These are phyloP conservation scores for Umbelopsis isabellina DNA, from an alignment of 192 early-diverging fungal genomes.

Conservation along the genomic window DNA sequence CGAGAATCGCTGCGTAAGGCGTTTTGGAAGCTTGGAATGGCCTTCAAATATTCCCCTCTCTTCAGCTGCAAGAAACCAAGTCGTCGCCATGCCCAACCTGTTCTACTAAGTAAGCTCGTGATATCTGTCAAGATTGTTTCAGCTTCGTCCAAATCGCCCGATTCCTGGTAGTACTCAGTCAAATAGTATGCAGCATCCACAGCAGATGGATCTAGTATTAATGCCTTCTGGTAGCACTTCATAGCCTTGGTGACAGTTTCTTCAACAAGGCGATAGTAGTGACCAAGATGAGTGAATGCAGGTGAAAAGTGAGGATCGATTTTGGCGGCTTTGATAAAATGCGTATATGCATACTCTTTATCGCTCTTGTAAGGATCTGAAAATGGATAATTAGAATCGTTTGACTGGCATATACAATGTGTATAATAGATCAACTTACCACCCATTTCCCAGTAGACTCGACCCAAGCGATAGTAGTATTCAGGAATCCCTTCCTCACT, in stretches of 20 bases:
- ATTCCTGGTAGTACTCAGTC: slow-evolving; percentile 61
- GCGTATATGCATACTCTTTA: slow-evolving; percentile 63
- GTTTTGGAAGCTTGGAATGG: slow-evolving; percentile 77
- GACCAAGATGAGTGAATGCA: slow-evolving; percentile 81
- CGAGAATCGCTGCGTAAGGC: slow-evolving; percentile 74
- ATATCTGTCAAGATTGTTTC: slow-evolving; percentile 51
- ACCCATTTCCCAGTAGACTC: slow-evolving; percentile 77
- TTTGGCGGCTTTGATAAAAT: slow-evolving; percentile 75
- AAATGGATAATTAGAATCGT: background rate
- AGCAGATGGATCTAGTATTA: slow-evolving; percentile 69
- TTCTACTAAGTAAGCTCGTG: slow-evolving; percentile 44
- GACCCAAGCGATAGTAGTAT: slow-evolving; percentile 69
- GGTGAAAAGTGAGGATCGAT: slow-evolving; percentile 61
- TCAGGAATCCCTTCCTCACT: slow-evolving; percentile 48
- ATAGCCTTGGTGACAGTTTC: slow-evolving; percentile 68
- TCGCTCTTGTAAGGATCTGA: slow-evolving; percentile 57
- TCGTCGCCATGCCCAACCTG: slow-evolving; percentile 79
- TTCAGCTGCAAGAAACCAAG: slow-evolving; percentile 76
- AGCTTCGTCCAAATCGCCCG: slow-evolving; percentile 50
- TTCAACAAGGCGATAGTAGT: slow-evolving; percentile 76
- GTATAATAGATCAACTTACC: slow-evolving; percentile 41
- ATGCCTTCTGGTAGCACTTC: slow-evolving; percentile 83
- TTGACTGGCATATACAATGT: background rate
- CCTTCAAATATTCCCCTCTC: slow-evolving; percentile 48
- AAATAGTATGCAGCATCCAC: slow-evolving; percentile 68